A percentile compares a stretch with the other conserved stretches of the same genome.
Conservation (phyloP, 2,329 filamentous ascomycete species). For the Macrophomina pseudophaseolina region DNA sequence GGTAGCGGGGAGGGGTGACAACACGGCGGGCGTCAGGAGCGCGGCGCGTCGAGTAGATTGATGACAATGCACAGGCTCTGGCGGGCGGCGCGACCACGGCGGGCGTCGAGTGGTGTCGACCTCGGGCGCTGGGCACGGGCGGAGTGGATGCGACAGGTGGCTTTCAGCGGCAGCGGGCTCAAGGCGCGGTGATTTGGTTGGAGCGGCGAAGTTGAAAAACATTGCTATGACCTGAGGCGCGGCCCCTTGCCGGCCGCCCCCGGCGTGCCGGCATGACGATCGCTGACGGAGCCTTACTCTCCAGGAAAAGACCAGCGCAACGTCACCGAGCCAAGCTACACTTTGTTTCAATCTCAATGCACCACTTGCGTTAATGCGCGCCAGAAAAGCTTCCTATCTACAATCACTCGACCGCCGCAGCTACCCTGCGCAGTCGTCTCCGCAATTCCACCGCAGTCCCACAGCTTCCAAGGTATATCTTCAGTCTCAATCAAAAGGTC, state of each 20-base stretch:
- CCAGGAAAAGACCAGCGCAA: constrained; percentile 6
- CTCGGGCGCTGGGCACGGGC: background rate
- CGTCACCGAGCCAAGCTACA: constrained; percentile 14
- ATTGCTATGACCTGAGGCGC: constrained; percentile 8
- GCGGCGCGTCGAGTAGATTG: constrained; percentile 19
- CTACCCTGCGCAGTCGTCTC: background rate
- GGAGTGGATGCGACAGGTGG: constrained; percentile 20
- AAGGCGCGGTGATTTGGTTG: constrained; percentile 19
- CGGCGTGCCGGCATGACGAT: constrained; percentile 13
- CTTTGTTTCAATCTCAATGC: constrained; percentile 16
- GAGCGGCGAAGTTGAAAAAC: constrained; percentile 20
- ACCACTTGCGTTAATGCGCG: background rate
- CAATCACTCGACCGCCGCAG: background rate
- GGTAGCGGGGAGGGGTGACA: constrained; percentile 9
- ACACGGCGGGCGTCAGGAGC: constrained; percentile 13
- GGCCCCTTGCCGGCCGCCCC: background rate
- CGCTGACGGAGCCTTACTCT: constrained; percentile 6
- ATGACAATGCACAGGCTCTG: background rate
- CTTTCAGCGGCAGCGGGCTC: constrained; percentile 14
- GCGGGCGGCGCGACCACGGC: constrained; percentile 9
- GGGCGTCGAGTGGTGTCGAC: constrained; percentile 4
- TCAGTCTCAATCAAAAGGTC: constrained; percentile 6
- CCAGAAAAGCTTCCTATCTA: constrained; percentile 9
- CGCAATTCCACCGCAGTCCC: background rate
- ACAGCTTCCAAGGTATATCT: background rate